A percentile compares a stretch with the other conserved stretches of the same genome.
phyloP scores from a whole-genome alignment of 129 eudicot species.

The Gnaphalium uliginosum region DNA sequence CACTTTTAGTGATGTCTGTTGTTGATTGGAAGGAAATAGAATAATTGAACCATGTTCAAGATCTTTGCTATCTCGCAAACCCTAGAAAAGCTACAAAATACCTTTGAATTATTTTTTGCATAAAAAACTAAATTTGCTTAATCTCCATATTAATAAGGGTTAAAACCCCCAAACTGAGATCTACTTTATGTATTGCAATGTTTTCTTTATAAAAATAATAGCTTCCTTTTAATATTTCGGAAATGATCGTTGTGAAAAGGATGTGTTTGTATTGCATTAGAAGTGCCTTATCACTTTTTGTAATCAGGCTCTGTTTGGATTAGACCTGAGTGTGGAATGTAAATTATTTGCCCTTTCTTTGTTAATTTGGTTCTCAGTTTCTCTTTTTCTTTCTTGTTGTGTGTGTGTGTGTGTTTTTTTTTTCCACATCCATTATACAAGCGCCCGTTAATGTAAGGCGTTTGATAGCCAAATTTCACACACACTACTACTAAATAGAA shows the following conservation, averaged over 20 bases:
- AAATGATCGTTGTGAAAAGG: neutral
- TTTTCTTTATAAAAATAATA: neutral
- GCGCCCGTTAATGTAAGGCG: neutral
- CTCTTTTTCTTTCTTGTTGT: neutral
- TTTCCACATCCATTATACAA: too few relatives aligned
- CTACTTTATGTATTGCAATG: neutral
- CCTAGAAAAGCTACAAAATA: neutral
- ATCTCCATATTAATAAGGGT: neutral
- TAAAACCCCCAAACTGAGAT: neutral
- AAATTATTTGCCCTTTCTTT: too few relatives aligned
- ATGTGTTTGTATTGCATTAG: neutral
- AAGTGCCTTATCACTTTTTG: neutral
- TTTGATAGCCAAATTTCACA: neutral
- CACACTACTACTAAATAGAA: too few relatives aligned
- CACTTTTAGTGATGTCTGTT: neutral
- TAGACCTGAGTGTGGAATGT: neutral
- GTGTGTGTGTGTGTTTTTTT: too few relatives aligned
- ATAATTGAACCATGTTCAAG: neutral
- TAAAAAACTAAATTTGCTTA: neutral
- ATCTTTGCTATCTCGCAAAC: neutral
- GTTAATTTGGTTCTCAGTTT: neutral
- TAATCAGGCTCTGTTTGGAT: neutral
- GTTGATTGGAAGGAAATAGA: neutral
- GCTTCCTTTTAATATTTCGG: neutral
- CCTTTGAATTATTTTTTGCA: too few relatives aligned